phyloP scores from a whole-genome alignment of 768 basidiomycete genomes.

The Kwoniella shandongensis region DNA sequence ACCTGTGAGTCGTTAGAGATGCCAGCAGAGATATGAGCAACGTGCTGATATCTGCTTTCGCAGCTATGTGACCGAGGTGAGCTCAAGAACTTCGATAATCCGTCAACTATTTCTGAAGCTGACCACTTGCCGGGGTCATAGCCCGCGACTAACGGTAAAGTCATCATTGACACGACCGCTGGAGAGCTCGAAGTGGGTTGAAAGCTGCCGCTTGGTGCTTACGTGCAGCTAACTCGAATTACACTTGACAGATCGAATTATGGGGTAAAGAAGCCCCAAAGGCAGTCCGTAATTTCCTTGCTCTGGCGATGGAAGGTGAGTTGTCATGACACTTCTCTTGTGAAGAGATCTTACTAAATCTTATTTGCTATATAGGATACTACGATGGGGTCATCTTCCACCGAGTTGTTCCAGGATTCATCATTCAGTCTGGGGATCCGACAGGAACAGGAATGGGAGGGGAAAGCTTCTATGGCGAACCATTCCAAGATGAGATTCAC shows the following conservation, averaged over 20 bases:
- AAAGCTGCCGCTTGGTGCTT: no score
- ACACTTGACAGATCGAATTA: slow-evolving; percentile 79
- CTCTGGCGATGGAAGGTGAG: slow-evolving; percentile 84
- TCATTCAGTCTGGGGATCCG: slow-evolving; percentile 91
- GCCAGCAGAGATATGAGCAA: no score
- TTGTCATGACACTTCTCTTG: slow-evolving; percentile 34
- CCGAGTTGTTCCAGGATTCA: slow-evolving; percentile 85
- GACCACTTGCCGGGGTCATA: not conserved
- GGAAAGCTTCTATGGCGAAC: slow-evolving; percentile 94
- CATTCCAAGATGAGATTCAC: slow-evolving; percentile 91
- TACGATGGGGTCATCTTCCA: slow-evolving; percentile 96
- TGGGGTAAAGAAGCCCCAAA: slow-evolving; percentile 98
- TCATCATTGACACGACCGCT: slow-evolving; percentile 82
- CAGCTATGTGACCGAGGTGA: slow-evolving; percentile 49
- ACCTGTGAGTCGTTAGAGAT: slow-evolving; percentile 33
- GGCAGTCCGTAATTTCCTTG: slow-evolving; percentile 86
- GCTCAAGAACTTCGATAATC: slow-evolving; percentile 2
- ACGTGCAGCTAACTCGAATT: no score
- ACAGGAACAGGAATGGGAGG: slow-evolving; percentile 89
- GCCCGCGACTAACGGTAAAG: slow-evolving; percentile 72
- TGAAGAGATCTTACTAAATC: not conserved
- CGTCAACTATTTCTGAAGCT: slow-evolving; percentile 1
- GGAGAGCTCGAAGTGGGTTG: slow-evolving; percentile 64
- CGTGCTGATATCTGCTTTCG: not conserved
- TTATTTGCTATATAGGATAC: slow-evolving; percentile 64